Conservation (phyloP, 208 protist genomes). For the Blechomonas ayalai region DNA sequence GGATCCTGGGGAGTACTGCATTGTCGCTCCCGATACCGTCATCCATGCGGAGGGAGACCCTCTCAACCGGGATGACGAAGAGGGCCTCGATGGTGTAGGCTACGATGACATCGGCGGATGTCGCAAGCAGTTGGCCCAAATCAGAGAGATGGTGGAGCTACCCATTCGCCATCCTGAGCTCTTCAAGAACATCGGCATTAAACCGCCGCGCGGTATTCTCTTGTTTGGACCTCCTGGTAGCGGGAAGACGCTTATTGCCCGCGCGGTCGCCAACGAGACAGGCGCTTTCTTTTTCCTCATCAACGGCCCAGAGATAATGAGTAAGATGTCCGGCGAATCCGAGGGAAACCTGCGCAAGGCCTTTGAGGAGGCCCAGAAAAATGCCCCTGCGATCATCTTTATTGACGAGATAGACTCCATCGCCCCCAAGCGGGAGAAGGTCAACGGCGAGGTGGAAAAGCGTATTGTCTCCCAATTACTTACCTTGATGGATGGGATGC, state of each 20-base stretch:
- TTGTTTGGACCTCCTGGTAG: slow-evolving; percentile 98
- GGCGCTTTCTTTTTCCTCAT: slow-evolving; percentile 99
- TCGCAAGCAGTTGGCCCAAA: slow-evolving; percentile 98
- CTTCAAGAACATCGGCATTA: slow-evolving; percentile 99
- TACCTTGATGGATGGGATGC: slow-evolving; percentile 99
- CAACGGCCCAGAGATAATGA: slow-evolving; percentile 99
- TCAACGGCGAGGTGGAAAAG: slow-evolving; percentile 99
- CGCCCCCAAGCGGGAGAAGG: slow-evolving; percentile 99
- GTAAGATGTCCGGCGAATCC: slow-evolving; percentile 99
- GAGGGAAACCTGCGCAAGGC: slow-evolving; percentile 99
- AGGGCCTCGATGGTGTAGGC: slow-evolving; percentile 90
- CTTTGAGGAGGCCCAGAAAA: slow-evolving; percentile 99
- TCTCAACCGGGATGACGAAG: slow-evolving; percentile 99
- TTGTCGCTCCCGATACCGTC: slow-evolving; percentile 98
- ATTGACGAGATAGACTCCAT: slow-evolving; percentile 99
- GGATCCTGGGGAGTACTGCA: slow-evolving; percentile 97
- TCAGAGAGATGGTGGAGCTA: slow-evolving; percentile 99
- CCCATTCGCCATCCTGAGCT: slow-evolving; percentile 98
- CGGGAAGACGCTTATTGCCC: slow-evolving; percentile 99
- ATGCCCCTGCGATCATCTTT: slow-evolving; percentile 99
- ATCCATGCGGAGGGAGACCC: slow-evolving; percentile 99
- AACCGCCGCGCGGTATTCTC: slow-evolving; percentile 96
- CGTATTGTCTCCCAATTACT: slow-evolving; percentile 99
- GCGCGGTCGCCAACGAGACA: slow-evolving; percentile 99
- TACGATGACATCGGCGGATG: slow-evolving; percentile 99